These are phyloP conservation scores for Colletotrichum paranaense DNA, from an alignment of 2,329 filamentous ascomycete species.

Conservation along the genomic window DNA sequence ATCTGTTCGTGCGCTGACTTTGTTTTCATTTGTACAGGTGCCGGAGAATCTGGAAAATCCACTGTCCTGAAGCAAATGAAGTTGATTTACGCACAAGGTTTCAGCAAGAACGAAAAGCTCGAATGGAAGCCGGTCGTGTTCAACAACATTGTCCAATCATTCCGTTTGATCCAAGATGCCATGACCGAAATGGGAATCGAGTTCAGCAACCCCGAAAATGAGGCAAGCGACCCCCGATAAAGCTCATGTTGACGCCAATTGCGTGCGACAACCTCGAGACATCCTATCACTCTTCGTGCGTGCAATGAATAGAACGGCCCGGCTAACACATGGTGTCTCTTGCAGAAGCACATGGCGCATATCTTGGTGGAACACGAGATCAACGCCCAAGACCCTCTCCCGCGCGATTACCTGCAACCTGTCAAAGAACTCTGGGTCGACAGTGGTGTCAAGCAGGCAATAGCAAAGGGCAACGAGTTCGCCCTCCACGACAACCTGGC, in stretches of 20 bases:
- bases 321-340: slow-evolving; percentile 41
- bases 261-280: background rate
- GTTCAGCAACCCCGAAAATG: slow-evolving; percentile 83
- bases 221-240: slow-evolving; percentile 64
- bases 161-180: slow-evolving; percentile 89
- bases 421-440: slow-evolving; percentile 90
- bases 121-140: slow-evolving; percentile 97
- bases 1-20: slow-evolving; percentile 8
- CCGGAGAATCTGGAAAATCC: slow-evolving; percentile 91
- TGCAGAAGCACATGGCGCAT: slow-evolving; percentile 80
- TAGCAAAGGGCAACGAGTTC: slow-evolving; percentile 94
- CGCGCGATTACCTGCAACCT: slow-evolving; percentile 80
- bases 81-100: slow-evolving; percentile 93
- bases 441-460: slow-evolving; percentile 84
- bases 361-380: slow-evolving; percentile 86
- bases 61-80: slow-evolving; percentile 99
- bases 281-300: background rate
- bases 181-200: slow-evolving; percentile 87
- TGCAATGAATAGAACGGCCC: background rate
- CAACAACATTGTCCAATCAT: slow-evolving; percentile 92
- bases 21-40: slow-evolving; percentile 67
- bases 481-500: slow-evolving; percentile 94
- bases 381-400: slow-evolving; percentile 82
- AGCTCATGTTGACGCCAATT: slow-evolving; percentile 35
- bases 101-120: slow-evolving; percentile 87